Conservation (phyloP, 306 rosid species). For the Carpinus viminea region DNA sequence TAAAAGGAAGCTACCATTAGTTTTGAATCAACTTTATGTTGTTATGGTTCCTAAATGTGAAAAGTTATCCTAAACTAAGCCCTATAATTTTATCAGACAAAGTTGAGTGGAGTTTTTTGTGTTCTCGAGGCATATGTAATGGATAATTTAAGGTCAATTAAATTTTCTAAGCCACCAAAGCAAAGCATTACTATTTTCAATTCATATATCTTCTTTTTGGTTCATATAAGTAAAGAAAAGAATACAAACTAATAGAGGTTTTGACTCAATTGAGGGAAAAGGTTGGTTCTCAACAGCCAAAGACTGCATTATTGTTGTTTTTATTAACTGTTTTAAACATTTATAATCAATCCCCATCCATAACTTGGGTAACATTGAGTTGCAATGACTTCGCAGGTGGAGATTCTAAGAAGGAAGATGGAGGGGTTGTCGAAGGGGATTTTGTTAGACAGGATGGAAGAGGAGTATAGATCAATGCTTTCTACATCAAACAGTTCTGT, state of each 20-base stretch:
- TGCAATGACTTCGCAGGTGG: constrained; percentile 54
- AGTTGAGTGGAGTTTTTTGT: constrained; percentile 4
- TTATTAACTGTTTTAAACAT: background rate
- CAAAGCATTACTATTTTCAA: background rate
- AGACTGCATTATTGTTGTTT: background rate
- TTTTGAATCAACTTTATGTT: background rate
- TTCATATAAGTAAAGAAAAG: background rate
- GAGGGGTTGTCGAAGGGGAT: constrained; percentile 82
- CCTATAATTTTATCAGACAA: background rate
- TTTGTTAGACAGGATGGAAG: constrained; percentile 78
- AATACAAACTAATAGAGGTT: background rate
- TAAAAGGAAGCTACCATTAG: background rate
- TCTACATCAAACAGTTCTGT: constrained; percentile 56
- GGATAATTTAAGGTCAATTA: background rate
- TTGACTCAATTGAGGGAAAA: background rate
- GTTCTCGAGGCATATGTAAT: background rate
- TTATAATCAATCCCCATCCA: background rate
- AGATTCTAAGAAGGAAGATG: constrained; percentile 83
- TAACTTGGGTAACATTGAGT: background rate
- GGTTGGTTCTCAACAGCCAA: background rate
- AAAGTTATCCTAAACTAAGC: background rate
- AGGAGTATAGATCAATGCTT: constrained; percentile 81
- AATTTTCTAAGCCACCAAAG: background rate
- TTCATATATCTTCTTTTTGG: background rate
- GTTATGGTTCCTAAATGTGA: background rate